Evolutionary conservation across 768 basidiomycete species (phyloP).

Genomic region (Lentinula detonsa): DNA sequence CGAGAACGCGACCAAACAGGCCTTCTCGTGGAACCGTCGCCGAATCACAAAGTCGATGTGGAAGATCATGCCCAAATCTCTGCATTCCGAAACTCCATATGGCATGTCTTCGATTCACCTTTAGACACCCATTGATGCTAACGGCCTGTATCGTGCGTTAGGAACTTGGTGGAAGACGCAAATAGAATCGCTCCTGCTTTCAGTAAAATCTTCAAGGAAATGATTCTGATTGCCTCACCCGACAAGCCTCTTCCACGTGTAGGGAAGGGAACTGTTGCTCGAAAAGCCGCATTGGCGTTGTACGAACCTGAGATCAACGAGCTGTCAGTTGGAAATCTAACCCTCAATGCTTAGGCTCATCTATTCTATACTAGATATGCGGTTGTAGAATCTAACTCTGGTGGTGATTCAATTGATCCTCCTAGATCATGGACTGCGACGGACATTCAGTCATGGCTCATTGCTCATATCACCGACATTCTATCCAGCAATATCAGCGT

Average conservation of each 20-base stretch:
- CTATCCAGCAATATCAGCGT: neutral
- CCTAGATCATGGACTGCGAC: neutral
- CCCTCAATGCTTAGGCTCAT: neutral
- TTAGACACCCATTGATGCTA: neutral
- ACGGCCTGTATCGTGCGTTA: slow-evolving; percentile 7
- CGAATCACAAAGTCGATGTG: slow-evolving; percentile 20
- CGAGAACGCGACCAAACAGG: slow-evolving; percentile 28
- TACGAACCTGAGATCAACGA: slow-evolving; percentile 42
- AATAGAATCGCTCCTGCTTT: slow-evolving; percentile 37
- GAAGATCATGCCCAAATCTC: slow-evolving; percentile 15
- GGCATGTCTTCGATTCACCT: slow-evolving; percentile 17
- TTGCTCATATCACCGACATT: neutral
- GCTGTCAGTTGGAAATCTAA: slow-evolving; percentile 24
- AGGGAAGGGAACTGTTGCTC: slow-evolving; percentile 42
- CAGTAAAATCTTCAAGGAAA: slow-evolving; percentile 46
- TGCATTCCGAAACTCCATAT: slow-evolving; percentile 29
- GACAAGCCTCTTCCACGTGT: slow-evolving; percentile 36
- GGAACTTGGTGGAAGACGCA: slow-evolving; percentile 36
- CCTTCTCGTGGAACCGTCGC: slow-evolving; percentile 25
- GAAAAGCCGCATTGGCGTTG: slow-evolving; percentile 33
- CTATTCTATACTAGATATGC: neutral
- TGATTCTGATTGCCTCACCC: slow-evolving; percentile 36
- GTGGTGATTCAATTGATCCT: slow-evolving; percentile 1
- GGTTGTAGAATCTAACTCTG: slow-evolving; percentile 1
- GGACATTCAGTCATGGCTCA: neutral